Evolutionary conservation across 2,329 filamentous ascomycete species (phyloP).

Genomic region (Fusarium albosuccineum): DNA sequence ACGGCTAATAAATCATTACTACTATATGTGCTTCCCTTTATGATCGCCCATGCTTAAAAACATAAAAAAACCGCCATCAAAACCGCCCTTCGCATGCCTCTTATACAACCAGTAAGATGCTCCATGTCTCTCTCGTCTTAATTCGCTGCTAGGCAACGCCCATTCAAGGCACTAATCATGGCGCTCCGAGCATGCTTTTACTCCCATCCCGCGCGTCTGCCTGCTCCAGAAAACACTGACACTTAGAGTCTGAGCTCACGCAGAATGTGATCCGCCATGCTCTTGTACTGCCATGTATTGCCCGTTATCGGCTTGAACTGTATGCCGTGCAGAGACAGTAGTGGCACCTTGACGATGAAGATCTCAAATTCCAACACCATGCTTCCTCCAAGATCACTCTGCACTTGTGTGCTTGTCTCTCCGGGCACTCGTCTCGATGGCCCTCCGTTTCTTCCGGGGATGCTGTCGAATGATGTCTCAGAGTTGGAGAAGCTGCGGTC

Average conservation of each 20-base stretch:
- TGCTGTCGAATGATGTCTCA: conserved; percentile 85
- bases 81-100: conserved; percentile 25
- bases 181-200: too few species aligned
- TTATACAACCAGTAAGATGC: conserved; percentile 41
- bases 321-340: conserved; percentile 92
- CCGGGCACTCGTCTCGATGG: conserved; percentile 74
- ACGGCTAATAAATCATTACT: conserved; percentile 43
- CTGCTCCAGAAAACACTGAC: conserved; percentile 6
- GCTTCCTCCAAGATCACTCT: conserved; percentile 87
- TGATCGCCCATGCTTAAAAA: conserved; percentile 39
- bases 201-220: not conserved
- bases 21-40: conserved; percentile 43
- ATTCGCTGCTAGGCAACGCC: conserved; percentile 25
- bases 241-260: conserved; percentile 83
- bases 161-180: conserved; percentile 4
- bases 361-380: conserved; percentile 94
- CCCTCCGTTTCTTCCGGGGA: conserved; percentile 65
- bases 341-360: conserved; percentile 95
- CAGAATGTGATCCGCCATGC: conserved; percentile 96
- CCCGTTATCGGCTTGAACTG: conserved; percentile 98
- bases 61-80: conserved; percentile 27
- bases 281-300: conserved; percentile 98
- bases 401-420: conserved; percentile 92
- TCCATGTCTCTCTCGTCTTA: conserved; percentile 19
- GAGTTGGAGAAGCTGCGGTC: conserved; percentile 87